phyloP scores from a whole-genome alignment of 805 yeast species.

The Barnettozyma californica region DNA sequence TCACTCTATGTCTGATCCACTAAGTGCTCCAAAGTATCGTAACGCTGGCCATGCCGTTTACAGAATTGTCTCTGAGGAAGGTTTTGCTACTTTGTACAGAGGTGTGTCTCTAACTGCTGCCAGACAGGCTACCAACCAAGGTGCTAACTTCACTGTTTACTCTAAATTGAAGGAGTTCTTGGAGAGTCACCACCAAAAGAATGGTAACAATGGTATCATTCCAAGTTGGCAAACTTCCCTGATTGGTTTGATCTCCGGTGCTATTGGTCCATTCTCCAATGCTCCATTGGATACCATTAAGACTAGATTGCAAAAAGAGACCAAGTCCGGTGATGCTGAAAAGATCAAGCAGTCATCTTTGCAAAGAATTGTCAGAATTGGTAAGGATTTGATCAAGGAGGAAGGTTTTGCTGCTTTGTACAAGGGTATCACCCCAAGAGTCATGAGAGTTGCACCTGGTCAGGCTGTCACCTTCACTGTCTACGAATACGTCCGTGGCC shows the following conservation, averaged over 20 bases:
- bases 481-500: conserved; percentile 78
- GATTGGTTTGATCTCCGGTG: conserved; percentile 91
- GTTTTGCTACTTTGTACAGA: conserved; percentile 79
- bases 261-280: conserved; percentile 94
- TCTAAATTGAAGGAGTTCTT: conserved; percentile 73
- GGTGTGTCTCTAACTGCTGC: conserved; percentile 96
- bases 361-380: conserved; percentile 75
- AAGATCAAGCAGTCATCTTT: conserved; percentile 52
- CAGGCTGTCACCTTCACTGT: conserved; percentile 98
- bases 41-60: conserved; percentile 90
- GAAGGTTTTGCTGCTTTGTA: conserved; percentile 87
- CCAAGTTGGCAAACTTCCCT: conserved; percentile 94
- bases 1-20: conserved; percentile 81
- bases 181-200: conserved; percentile 50
- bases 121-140: conserved; percentile 97
- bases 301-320: conserved; percentile 91
- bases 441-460: conserved; percentile 99
- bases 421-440: conserved; percentile 97
- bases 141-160: conserved; percentile 95
- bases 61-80: conserved; percentile 85
- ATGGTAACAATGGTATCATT: conserved; percentile 38
- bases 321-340: conserved; percentile 41
- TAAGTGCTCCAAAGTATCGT: conserved; percentile 74
- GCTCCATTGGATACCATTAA: conserved; percentile 97
- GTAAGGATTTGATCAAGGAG: conserved; percentile 73